Evolutionary conservation across 1,139 yeast genomes (phyloP).

Genomic region (Yamadazyma triangularis): DNA sequence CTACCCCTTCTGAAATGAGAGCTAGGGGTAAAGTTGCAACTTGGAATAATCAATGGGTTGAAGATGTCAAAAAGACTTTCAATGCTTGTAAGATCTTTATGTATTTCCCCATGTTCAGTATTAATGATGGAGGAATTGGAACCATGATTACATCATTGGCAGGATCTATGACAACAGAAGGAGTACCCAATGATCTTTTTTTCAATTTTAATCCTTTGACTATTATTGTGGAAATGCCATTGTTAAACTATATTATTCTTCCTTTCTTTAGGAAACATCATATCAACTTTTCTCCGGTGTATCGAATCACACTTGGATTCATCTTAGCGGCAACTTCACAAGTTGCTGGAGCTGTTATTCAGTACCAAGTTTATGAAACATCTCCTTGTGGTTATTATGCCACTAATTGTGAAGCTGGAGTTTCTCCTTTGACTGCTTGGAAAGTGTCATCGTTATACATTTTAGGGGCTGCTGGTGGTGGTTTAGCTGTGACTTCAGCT

Average conservation of each 20-base stretch:
- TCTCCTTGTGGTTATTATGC: conserved; percentile 37
- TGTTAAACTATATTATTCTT: conserved; percentile 51
- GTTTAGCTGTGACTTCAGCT: conserved; percentile 61
- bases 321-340: conserved; percentile 27
- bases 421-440: conserved; percentile 51
- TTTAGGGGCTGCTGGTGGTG: conserved; percentile 58
- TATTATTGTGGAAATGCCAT: conserved; percentile 56
- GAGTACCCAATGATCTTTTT: conserved; percentile 65
- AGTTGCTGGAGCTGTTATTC: conserved; percentile 32
- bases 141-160: conserved; percentile 58
- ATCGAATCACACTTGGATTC: conserved; percentile 29
- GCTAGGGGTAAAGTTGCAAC: too few relatives aligned
- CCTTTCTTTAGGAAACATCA: conserved; percentile 49
- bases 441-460: conserved; percentile 45
- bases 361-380: conserved; percentile 23
- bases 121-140: conserved; percentile 60
- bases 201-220: conserved; percentile 63
- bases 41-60: conserved; percentile 53
- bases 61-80: conserved; percentile 52
- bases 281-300: conserved; percentile 28
- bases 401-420: conserved; percentile 43
- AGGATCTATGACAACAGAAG: conserved; percentile 56
- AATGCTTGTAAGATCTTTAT: conserved; percentile 54
- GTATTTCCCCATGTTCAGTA: conserved; percentile 56
- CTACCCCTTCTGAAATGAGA: conserved; percentile 44